Conservation (phyloP, 139 green algal genomes). For the Tetradesmus lagerheimii region DNA sequence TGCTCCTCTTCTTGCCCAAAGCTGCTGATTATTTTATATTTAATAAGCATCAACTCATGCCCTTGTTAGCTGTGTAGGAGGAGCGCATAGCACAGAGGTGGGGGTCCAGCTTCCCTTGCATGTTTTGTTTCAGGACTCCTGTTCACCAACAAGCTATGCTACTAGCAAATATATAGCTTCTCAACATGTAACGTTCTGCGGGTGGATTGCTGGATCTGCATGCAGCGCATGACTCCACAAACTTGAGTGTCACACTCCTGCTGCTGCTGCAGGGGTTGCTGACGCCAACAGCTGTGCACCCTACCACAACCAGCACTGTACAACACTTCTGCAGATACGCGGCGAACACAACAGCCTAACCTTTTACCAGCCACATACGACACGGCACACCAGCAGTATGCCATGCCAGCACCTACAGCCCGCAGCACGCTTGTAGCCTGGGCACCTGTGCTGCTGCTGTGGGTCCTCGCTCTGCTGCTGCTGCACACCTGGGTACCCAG, state of each 20-base stretch:
- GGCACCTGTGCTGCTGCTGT: neutral
- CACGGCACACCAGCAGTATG: neutral
- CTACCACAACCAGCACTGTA: neutral
- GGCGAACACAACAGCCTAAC: neutral
- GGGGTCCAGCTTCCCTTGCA: neutral
- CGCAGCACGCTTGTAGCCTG: neutral
- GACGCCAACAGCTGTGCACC: neutral
- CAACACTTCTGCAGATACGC: neutral
- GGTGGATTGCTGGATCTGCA: neutral
- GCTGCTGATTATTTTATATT: neutral
- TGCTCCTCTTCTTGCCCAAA: neutral
- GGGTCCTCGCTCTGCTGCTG: neutral
- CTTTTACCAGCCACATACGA: neutral
- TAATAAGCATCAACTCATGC: neutral
- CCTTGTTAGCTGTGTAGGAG: neutral
- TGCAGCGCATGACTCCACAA: neutral
- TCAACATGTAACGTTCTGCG: neutral
- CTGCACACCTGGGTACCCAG: neutral
- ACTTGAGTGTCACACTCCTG: neutral
- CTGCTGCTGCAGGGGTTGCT: neutral
- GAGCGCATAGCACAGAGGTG: neutral
- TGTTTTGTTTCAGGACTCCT: neutral
- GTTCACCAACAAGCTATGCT: neutral
- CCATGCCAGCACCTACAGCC: neutral
- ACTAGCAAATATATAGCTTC: neutral